Evolutionary conservation across 2,329 filamentous ascomycete genomes (phyloP).

Genomic region (Talaromyces amestolkiae): DNA sequence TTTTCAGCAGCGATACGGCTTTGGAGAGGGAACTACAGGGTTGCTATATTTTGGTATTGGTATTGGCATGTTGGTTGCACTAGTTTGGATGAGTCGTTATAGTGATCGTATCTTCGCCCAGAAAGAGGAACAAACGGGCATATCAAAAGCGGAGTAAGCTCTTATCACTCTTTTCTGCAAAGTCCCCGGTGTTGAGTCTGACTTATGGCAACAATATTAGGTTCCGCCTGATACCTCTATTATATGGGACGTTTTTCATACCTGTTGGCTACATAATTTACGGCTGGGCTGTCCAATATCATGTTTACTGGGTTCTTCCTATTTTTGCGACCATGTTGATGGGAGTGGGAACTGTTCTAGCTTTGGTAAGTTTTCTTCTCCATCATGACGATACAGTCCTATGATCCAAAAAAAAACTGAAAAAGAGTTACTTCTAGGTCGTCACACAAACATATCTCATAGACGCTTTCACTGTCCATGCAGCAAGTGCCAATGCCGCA

Average conservation of each 20-base stretch:
- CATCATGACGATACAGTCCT: not conserved
- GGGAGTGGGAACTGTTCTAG: not conserved
- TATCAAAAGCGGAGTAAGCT: not conserved
- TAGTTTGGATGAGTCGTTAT: not conserved
- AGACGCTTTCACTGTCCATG: constrained; percentile 1
- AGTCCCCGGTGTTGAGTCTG: not conserved
- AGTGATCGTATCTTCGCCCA: not conserved
- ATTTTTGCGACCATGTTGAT: not conserved
- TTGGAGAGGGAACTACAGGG: not conserved
- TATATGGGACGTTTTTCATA: not conserved
- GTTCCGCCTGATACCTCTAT: not conserved
- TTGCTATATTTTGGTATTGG: not conserved
- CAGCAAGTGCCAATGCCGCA: not conserved
- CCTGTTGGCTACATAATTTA: not conserved
- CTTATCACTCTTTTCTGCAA: not conserved
- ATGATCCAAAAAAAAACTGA: not conserved
- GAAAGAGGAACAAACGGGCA: not conserved
- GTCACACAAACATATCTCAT: constrained; percentile 3
- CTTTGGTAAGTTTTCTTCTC: not conserved
- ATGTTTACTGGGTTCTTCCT: not conserved
- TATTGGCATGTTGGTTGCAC: not conserved
- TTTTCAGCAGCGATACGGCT: not conserved
- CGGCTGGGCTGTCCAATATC: not conserved
- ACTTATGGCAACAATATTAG: not conserved
- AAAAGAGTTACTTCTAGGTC: constrained; percentile 29